phyloP scores from a whole-genome alignment of 768 basidiomycete genomes.

The Russula vinacea region DNA sequence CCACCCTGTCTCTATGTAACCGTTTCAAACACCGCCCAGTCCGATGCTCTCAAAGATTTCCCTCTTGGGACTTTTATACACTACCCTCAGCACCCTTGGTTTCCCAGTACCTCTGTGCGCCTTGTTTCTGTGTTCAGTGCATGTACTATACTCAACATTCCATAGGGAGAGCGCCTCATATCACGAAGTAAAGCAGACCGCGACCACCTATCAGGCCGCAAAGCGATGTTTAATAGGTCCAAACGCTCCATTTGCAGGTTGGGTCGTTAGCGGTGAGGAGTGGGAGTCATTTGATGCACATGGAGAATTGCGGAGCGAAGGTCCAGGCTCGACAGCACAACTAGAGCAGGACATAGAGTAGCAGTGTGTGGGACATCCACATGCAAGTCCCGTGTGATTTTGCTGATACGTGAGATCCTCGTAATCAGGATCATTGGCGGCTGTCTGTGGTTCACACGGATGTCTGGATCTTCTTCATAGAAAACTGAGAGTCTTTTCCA shows the following conservation, averaged over 20 bases:
- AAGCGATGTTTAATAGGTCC: slow-evolving; percentile 48
- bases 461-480: slow-evolving; percentile 7
- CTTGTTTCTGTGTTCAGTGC: neutral
- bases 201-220: slow-evolving; percentile 48
- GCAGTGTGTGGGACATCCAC: no score
- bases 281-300: slow-evolving; percentile 51
- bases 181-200: slow-evolving; percentile 42
- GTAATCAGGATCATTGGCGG: neutral
- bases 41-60: slow-evolving; percentile 53
- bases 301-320: slow-evolving; percentile 7
- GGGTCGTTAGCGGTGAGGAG: slow-evolving; percentile 52
- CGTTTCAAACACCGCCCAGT: slow-evolving; percentile 35
- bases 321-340: neutral
- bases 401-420: neutral
- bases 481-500: neutral
- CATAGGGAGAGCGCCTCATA: slow-evolving; percentile 42
- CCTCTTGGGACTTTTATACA: slow-evolving; percentile 48
- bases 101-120: slow-evolving; percentile 23
- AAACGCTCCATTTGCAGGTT: slow-evolving; percentile 54
- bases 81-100: slow-evolving; percentile 31
- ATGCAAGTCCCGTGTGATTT: slow-evolving; percentile 8
- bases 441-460: neutral
- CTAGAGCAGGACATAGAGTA: neutral
- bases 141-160: neutral
- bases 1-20: neutral